These are phyloP conservation scores for Ambrosia artemisiifolia DNA, from an alignment of 129 eudicot species.

Conservation along the genomic window DNA sequence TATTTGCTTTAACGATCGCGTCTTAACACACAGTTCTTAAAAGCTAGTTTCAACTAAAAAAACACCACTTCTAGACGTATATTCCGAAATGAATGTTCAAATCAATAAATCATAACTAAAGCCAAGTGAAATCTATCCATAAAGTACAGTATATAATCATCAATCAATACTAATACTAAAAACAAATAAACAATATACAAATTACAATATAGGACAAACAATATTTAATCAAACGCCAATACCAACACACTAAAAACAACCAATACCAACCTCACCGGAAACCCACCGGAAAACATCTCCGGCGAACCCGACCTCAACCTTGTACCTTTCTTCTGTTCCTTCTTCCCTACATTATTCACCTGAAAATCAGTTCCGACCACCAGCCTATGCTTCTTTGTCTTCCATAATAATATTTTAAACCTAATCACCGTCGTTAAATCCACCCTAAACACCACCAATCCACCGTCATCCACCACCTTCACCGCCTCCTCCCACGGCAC, in stretches of 20 bases:
- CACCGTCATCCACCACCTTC: slow-evolving; percentile 32
- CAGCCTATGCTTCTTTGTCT: slow-evolving; percentile 49
- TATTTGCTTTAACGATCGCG: no score
- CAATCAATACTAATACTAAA: background rate
- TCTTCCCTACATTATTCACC: slow-evolving; percentile 48
- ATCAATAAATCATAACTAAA: no score
- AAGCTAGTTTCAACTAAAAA: no score
- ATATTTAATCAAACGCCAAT: slow-evolving; percentile 12
- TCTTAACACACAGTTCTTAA: no score
- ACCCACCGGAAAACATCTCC: slow-evolving; percentile 15
- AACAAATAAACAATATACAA: background rate
- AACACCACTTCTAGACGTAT: no score
- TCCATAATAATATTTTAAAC: slow-evolving; percentile 56
- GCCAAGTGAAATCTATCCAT: no score
- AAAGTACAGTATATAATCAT: no score
- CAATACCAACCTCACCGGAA: background rate
- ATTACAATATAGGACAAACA: background rate
- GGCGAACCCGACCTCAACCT: slow-evolving; percentile 58
- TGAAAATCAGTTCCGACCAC: slow-evolving; percentile 42
- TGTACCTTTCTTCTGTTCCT: slow-evolving; percentile 49
- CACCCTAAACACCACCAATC: slow-evolving; percentile 36
- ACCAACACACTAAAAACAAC: slow-evolving; percentile 13
- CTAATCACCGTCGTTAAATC: slow-evolving; percentile 52
- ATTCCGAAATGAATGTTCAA: no score
- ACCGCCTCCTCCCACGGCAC: slow-evolving; percentile 38